Evolutionary conservation across 208 protist species (phyloP).

Genomic region (Trypanosoma brucei): DNA sequence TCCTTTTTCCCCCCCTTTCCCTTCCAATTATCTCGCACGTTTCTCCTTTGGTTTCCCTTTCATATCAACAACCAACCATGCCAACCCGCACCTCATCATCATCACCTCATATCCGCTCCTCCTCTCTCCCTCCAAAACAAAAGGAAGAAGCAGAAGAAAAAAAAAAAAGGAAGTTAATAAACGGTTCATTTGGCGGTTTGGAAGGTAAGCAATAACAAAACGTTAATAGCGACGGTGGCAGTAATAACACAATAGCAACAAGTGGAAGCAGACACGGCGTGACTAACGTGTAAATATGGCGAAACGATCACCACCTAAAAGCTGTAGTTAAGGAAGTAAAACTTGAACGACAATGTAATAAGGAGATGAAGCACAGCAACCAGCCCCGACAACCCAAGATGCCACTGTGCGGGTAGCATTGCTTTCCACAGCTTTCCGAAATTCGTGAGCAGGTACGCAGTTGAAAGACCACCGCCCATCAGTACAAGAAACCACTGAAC

Average conservation of each 20-base stretch:
- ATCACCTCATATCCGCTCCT: too few species aligned
- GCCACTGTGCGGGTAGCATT: constrained; percentile 57
- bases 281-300: too few species aligned
- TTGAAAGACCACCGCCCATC: constrained; percentile 67
- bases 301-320: constrained; percentile 13
- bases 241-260: too few species aligned
- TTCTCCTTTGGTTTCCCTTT: not conserved
- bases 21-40: not conserved
- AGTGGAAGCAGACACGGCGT: too few species aligned
- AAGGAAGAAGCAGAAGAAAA: too few species aligned
- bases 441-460: constrained; percentile 68
- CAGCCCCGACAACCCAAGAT: constrained; percentile 56
- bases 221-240: too few species aligned
- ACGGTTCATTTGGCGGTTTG: too few species aligned
- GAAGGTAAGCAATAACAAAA: too few species aligned
- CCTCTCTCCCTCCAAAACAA: too few species aligned
- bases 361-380: constrained; percentile 64
- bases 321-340: constrained; percentile 86
- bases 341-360: constrained; percentile 78
- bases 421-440: constrained; percentile 79
- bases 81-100: not conserved
- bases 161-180: too few species aligned
- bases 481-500: constrained; percentile 77
- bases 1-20: not conserved
- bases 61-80: not conserved